phyloP scores from a whole-genome alignment of 1,284 basidiomycete species.

The Lentinula novae-zelandiae region DNA sequence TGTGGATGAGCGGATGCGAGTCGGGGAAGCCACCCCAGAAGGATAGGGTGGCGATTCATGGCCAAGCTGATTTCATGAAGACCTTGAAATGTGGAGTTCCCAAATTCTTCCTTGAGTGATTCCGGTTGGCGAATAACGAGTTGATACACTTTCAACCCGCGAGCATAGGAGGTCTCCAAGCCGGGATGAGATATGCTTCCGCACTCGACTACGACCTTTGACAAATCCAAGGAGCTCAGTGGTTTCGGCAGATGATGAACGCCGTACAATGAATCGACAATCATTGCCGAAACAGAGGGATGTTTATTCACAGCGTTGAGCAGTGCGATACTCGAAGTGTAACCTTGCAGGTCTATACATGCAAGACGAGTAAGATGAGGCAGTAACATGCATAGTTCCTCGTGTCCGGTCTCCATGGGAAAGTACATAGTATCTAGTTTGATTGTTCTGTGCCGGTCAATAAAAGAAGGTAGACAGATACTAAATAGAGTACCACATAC shows the following conservation, averaged over 20 bases:
- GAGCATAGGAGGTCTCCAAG: not conserved
- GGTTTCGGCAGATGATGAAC: too few relatives aligned
- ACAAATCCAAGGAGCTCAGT: not conserved
- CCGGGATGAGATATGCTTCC: not conserved
- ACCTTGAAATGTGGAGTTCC: not conserved
- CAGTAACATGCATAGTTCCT: not conserved
- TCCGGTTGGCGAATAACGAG: not conserved
- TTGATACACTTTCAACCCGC: not conserved
- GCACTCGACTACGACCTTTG: not conserved
- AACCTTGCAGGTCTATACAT: not conserved
- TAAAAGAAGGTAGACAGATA: too few relatives aligned
- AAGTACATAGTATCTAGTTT: too few relatives aligned
- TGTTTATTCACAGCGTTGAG: not conserved
- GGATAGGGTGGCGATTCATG: not conserved
- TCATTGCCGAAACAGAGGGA: not conserved
- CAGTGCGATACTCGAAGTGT: not conserved
- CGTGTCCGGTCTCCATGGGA: too few relatives aligned
- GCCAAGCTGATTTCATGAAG: not conserved
- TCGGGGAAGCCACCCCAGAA: not conserved
- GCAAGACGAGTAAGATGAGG: not conserved
- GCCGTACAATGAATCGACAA: not conserved
- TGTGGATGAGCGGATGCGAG: not conserved
- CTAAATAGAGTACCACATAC: too few relatives aligned
- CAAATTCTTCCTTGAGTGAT: not conserved
- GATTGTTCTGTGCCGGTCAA: too few relatives aligned